Percentiles rank a stretch among this genome's conserved stretches.
These are phyloP conservation scores for Auricularia heimuer DNA, from an alignment of 768 basidiomycete species.

Conservation along the genomic window DNA sequence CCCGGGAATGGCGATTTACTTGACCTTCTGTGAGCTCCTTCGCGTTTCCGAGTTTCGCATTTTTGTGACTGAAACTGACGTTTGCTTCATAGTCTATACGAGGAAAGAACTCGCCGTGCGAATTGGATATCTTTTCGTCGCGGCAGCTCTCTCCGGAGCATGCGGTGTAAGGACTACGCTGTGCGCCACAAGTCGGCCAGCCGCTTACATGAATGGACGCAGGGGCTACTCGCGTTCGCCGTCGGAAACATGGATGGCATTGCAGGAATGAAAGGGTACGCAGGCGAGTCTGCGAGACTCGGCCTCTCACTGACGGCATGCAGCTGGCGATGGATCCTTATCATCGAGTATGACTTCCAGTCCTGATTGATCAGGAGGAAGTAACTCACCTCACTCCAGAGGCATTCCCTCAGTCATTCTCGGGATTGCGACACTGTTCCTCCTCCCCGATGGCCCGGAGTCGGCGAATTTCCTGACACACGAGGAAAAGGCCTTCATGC, in stretches of 20 bases:
- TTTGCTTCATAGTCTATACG: conserved; percentile 4
- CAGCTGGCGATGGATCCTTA: conserved; percentile 10
- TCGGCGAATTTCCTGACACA: conserved; percentile 1
- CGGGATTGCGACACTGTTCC: conserved; percentile 3
- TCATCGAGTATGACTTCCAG: conserved; percentile 2
- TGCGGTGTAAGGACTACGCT: neutral
- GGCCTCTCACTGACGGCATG: neutral
- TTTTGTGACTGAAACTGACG: neutral
- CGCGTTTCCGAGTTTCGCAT: neutral
- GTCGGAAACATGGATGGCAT: conserved; percentile 7
- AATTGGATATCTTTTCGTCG: conserved; percentile 7
- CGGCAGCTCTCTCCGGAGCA: conserved; percentile 8
- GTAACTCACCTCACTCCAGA: neutral
- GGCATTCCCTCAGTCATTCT: conserved; percentile 5
- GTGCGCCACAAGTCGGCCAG: neutral
- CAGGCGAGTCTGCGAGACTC: neutral
- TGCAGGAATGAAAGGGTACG: conserved; percentile 7
- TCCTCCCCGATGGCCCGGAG: conserved; percentile 7
- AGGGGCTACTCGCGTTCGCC: conserved; percentile 7
- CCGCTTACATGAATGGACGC: neutral
- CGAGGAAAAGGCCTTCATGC: neutral
- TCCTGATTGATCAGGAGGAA: too few species aligned
- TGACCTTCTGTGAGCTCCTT: conserved; percentile 5
- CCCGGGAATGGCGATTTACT: conserved; percentile 6
- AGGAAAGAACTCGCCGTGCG: conserved; percentile 4